Conservation (phyloP, 345 rosid species). For the Anacardium occidentale region DNA sequence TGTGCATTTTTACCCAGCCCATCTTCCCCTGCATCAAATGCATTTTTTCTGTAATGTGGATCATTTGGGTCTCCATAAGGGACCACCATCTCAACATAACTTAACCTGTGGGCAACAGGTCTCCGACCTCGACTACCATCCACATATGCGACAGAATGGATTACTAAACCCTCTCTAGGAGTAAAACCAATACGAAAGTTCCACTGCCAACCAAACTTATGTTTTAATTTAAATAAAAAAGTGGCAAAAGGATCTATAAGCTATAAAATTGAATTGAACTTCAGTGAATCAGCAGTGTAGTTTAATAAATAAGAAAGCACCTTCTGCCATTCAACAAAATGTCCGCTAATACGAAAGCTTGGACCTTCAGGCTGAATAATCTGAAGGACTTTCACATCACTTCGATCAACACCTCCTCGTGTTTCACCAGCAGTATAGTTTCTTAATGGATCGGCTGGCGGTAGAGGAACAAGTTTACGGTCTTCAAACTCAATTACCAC, state of each 20-base stretch:
- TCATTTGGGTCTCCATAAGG: constrained; percentile 86
- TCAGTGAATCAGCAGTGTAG: background rate
- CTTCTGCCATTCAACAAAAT: constrained; percentile 75
- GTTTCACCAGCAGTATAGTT: constrained; percentile 69
- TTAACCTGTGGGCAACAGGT: constrained; percentile 70
- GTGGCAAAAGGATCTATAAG: background rate
- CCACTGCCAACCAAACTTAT: constrained; percentile 49
- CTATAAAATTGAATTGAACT: constrained; percentile 7
- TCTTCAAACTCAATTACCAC: constrained; percentile 72
- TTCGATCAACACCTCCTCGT: constrained; percentile 71
- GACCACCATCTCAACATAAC: constrained; percentile 83
- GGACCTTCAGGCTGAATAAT: constrained; percentile 78
- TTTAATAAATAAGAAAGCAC: constrained; percentile 24
- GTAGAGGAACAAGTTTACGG: constrained; percentile 60
- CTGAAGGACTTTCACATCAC: constrained; percentile 71
- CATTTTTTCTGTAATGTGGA: constrained; percentile 75
- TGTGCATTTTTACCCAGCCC: constrained; percentile 83
- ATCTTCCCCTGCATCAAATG: constrained; percentile 86
- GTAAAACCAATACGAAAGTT: constrained; percentile 77
- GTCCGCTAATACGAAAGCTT: constrained; percentile 62
- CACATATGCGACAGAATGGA: constrained; percentile 66
- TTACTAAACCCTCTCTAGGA: constrained; percentile 72
- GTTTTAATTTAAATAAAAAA: background rate
- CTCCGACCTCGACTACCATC: constrained; percentile 77
- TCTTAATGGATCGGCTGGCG: constrained; percentile 75